A percentile compares a stretch with the other conserved stretches of the same genome.
These are phyloP conservation scores for Podospora conica DNA, from an alignment of 495 filamentous ascomycete species.

Conservation along the genomic window DNA sequence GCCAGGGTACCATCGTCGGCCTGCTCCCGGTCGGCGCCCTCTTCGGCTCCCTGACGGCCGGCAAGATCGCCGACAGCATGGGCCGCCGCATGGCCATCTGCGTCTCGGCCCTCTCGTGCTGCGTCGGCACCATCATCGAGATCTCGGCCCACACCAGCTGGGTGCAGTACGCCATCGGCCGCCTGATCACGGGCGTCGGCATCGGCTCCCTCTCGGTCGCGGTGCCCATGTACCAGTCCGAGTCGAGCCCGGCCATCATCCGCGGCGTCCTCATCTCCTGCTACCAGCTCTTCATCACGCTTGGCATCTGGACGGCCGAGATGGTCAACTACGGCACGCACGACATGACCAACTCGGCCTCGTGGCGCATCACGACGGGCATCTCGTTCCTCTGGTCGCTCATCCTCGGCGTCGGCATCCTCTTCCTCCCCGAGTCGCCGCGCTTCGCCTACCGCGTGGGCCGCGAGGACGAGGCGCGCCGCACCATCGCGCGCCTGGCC, in stretches of 20 bases:
- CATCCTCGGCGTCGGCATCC: conserved; percentile 62
- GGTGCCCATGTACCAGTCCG: conserved; percentile 69
- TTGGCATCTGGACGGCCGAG: conserved; percentile 78
- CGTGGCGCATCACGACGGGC: conserved; percentile 79
- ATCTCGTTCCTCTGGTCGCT: conserved; percentile 71
- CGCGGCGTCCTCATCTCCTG: conserved; percentile 62
- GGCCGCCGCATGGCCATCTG: conserved; percentile 45
- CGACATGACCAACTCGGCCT: conserved; percentile 43
- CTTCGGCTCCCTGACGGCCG: conserved; percentile 59
- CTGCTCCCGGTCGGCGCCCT: conserved; percentile 63
- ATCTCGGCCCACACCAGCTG: conserved; percentile 46
- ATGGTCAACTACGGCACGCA: conserved; percentile 76
- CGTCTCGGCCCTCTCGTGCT: conserved; percentile 56
- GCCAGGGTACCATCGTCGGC: conserved; percentile 50
- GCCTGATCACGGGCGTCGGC: conserved; percentile 58
- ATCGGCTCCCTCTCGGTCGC: conserved; percentile 65
- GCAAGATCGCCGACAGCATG: conserved; percentile 46
- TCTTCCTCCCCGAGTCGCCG: conserved; percentile 68
- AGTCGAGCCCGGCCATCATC: conserved; percentile 59
- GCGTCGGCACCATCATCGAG: conserved; percentile 64
- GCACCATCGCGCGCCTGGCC: conserved; percentile 64
- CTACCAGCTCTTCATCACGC: conserved; percentile 84
- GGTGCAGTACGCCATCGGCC: conserved; percentile 50
- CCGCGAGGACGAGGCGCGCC: conserved; percentile 57
- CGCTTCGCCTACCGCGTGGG: conserved; percentile 62